Conservation (phyloP, 805 yeast genomes). For the Pichia phayaonensis region DNA sequence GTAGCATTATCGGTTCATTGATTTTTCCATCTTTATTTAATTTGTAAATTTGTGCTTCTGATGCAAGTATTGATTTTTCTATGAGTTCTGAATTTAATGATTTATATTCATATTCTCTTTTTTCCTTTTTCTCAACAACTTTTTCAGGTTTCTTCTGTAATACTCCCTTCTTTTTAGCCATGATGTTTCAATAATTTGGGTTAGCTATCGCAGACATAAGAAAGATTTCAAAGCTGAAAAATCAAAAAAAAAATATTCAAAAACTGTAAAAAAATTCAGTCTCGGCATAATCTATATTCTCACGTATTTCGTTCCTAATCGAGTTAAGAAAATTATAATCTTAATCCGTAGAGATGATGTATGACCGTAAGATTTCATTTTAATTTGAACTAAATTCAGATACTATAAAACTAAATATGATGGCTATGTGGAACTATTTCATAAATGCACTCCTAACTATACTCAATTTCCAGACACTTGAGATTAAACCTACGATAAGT, state of each 20-base stretch:
- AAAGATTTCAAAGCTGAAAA: neutral
- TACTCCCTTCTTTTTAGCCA: conserved; percentile 2
- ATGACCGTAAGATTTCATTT: no score
- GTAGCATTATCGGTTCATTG: conserved; percentile 31
- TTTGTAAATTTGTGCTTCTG: conserved; percentile 28
- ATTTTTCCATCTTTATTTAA: conserved; percentile 15
- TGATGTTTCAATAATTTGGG: no score
- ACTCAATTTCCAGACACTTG: neutral
- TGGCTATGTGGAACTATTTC: neutral
- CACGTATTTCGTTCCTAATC: no score
- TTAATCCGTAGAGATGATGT: no score
- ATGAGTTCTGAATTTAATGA: conserved; percentile 12
- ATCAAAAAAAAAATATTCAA: no score
- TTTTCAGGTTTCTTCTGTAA: conserved; percentile 1
- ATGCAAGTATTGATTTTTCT: conserved; percentile 18
- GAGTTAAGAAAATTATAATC: no score
- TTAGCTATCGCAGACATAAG: no score
- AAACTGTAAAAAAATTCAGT: no score
- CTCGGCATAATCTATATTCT: no score
- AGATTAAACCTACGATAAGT: neutral
- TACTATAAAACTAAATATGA: neutral
- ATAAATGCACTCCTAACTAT: neutral
- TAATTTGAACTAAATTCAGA: no score
- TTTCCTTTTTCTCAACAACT: neutral
- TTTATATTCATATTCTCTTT: conserved; percentile 4